Evolutionary conservation across 1,284 basidiomycete species (phyloP), one percentile per base, ranked within the genome.

Genomic region (Ganoderma meredithae): DNA sequence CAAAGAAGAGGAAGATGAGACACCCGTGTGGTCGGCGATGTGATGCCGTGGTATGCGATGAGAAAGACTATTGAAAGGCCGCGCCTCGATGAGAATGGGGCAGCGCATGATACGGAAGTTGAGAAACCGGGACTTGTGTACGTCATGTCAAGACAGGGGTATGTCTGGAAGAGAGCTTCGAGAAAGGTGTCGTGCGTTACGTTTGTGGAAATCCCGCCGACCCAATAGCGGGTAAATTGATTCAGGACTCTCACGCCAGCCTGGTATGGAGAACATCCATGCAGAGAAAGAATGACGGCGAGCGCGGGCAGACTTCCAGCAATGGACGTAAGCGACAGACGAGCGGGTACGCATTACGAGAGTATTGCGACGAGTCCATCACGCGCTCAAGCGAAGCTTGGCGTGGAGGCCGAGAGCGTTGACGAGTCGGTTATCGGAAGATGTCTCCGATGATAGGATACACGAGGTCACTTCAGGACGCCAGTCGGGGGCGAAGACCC

Each of bases 391-490:
- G 33, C 33, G 55, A 36, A 19, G 33, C 55, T 36, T 58, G 33
- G 52, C 52, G 27, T 55, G 27, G 52, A 55, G 33, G 55, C 19
- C 55, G 27, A 31, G 33, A 22, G 31, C 55, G 31, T 60, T 25
- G 58, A 60, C 58, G 39, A 25, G 6, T 22, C 58, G 58, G 39
- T 25, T 60, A 60, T 60, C 58, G 58, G 58, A 60, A 33, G 58
- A 40, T 15, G 36, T 27, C 33, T 58, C 55, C 55, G 55, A 58
- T 33, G 55, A 58, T 17, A 13, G 27, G 33, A n/a, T 36, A 19
- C 19, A 36, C 31, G n/a, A 4, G 15, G 39, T 58, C 33, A 39
- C 9, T 58, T 33, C 17, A 22, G 31, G 55, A 36, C 55, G 9
- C 55, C 55, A 58, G 55, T n/a, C 55, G 55, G 39, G 39, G 55